Percentiles rank a stretch among this genome's conserved stretches.
Conservation (phyloP, 192 early-diverging fungal species). For the Backusella parvicylindrica region DNA sequence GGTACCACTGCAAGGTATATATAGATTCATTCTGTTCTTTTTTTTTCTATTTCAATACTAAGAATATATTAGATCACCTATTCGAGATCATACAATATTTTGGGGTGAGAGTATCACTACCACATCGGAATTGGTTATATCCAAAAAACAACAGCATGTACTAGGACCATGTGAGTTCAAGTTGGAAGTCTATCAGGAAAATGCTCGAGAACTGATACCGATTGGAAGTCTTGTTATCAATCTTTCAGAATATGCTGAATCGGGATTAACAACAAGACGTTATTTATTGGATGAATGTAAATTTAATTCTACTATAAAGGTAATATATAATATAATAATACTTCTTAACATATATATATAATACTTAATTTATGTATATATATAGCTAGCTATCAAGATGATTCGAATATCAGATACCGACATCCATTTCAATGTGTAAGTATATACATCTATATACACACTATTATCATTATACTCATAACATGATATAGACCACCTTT, state of each 20-base stretch:
- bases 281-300: slow-evolving; percentile 71
- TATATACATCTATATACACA: background rate
- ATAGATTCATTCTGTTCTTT: too few relatives aligned
- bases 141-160: slow-evolving; percentile 55
- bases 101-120: slow-evolving; percentile 59
- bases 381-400: slow-evolving; percentile 34
- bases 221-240: slow-evolving; percentile 71
- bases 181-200: slow-evolving; percentile 58
- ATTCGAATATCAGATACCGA: slow-evolving; percentile 26
- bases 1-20: slow-evolving; percentile 36
- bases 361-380: background rate
- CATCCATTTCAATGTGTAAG: slow-evolving; percentile 31
- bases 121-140: slow-evolving; percentile 59
- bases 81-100: slow-evolving; percentile 42
- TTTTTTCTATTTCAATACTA: too few relatives aligned
- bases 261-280: slow-evolving; percentile 44
- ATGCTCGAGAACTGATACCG: slow-evolving; percentile 50
- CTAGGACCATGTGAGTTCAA: slow-evolving; percentile 73
- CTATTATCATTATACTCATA: too few relatives aligned
- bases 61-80: slow-evolving; percentile 13
- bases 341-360: background rate
- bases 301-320: slow-evolving; percentile 76
- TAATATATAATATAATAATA: slow-evolving; percentile 20
- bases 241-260: slow-evolving; percentile 71
- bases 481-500: slow-evolving; percentile 37